phyloP scores from a whole-genome alignment of 2,329 filamentous ascomycete genomes.

The Teratosphaeria nubilosa region DNA sequence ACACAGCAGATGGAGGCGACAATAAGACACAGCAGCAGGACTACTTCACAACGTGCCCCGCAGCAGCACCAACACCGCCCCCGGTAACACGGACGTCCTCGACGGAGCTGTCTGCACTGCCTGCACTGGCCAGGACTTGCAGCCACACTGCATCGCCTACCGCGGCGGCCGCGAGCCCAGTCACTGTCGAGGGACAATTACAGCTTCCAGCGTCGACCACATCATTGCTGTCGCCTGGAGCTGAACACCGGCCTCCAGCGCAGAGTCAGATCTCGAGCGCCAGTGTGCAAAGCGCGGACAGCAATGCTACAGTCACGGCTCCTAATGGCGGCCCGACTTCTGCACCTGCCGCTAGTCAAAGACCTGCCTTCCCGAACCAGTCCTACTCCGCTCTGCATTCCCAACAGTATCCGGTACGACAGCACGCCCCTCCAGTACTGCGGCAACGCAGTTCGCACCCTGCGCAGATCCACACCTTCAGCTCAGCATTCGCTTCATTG shows the following conservation, averaged over 20 bases:
- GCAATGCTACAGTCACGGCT: slow-evolving; percentile 16
- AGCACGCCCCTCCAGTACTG: slow-evolving; percentile 27
- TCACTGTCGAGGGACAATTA: slow-evolving; percentile 13
- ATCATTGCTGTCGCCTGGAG: slow-evolving; percentile 1
- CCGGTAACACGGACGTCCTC: not conserved
- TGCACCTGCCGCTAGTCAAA: slow-evolving; percentile 17
- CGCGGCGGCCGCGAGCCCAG: slow-evolving; percentile 9
- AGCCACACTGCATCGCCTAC: slow-evolving; percentile 3
- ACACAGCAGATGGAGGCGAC: slow-evolving; percentile 9
- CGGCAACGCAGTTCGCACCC: slow-evolving; percentile 35
- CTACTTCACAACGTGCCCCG: slow-evolving; percentile 4
- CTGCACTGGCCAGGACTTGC: slow-evolving; percentile 1
- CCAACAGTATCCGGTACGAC: slow-evolving; percentile 32
- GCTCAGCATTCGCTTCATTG: slow-evolving; percentile 32
- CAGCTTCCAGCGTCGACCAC: slow-evolving; percentile 5
- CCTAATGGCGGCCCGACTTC: slow-evolving; percentile 24
- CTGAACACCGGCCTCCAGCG: slow-evolving; percentile 5
- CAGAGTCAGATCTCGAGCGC: slow-evolving; percentile 5
- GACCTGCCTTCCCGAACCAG: slow-evolving; percentile 39
- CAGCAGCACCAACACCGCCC: not conserved
- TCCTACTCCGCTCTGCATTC: slow-evolving; percentile 39
- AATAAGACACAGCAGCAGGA: not conserved
- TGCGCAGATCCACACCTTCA: slow-evolving; percentile 30
- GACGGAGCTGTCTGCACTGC: not conserved
- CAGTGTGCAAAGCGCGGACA: slow-evolving; percentile 8